Percentiles rank a stretch among this genome's conserved stretches.
These are phyloP conservation scores for Dactylellina haptotyla DNA, from an alignment of 2,329 filamentous ascomycete species.

Conservation along the genomic window DNA sequence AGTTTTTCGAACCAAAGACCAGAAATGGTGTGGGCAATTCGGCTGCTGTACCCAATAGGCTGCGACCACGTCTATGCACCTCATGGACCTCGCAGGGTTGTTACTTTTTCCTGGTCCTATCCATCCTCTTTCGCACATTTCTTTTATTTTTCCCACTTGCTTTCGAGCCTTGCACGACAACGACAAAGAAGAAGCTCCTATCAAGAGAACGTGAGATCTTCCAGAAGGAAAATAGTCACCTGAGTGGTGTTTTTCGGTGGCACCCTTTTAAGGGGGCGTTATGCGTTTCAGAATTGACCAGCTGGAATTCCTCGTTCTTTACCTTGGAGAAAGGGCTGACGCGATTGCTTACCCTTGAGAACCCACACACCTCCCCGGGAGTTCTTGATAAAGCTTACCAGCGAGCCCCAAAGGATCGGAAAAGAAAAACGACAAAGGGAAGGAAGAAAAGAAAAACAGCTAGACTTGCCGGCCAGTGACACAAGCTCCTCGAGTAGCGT, in stretches of 20 bases:
- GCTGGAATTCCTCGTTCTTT: conserved; percentile 37
- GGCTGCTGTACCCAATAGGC: conserved; percentile 49
- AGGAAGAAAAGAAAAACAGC: conserved; percentile 22
- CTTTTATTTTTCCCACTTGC: conserved; percentile 9
- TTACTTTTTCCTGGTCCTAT: conserved; percentile 47
- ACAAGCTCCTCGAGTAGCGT: conserved; percentile 37
- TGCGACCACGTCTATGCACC: conserved; percentile 54
- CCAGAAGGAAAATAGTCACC: conserved; percentile 49
- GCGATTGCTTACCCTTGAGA: conserved; percentile 50
- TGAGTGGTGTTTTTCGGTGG: conserved; percentile 51
- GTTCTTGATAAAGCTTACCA: conserved; percentile 33
- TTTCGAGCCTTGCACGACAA: conserved; percentile 28
- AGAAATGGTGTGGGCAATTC: conserved; percentile 42
- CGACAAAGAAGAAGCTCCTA: conserved; percentile 31
- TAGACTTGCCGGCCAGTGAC: conserved; percentile 40
- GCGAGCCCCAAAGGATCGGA: conserved; percentile 32
- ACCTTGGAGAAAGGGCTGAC: conserved; percentile 44
- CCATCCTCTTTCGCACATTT: conserved; percentile 47
- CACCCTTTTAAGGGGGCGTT: conserved; percentile 49
- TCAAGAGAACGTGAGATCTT: conserved; percentile 44
- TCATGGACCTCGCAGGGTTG: conserved; percentile 47
- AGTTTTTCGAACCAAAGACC: conserved; percentile 15
- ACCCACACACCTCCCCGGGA: conserved; percentile 24
- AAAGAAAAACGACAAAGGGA: conserved; percentile 30
- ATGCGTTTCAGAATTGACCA: conserved; percentile 53